These are phyloP conservation scores for Xylaria sp. DNA, from an alignment of 2,329 filamentous ascomycete genomes.

Conservation along the genomic window DNA sequence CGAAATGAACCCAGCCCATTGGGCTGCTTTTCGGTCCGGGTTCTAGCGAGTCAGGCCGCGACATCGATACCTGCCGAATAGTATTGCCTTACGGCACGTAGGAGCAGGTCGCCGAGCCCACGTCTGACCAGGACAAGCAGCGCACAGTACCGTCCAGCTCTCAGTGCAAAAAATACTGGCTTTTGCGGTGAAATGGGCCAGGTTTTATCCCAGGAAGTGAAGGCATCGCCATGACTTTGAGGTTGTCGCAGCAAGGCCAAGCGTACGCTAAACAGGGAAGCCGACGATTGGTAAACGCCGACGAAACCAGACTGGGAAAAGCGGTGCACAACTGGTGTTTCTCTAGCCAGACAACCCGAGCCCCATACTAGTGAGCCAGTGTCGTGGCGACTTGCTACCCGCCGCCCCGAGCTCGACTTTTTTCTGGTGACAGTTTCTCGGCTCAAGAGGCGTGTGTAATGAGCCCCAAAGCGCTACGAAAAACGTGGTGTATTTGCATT, in stretches of 20 bases:
- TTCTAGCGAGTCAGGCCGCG: conserved; percentile 49
- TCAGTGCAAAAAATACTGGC: conserved; percentile 16
- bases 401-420: conserved; percentile 29
- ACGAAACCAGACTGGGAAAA: conserved; percentile 24
- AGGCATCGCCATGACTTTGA: conserved; percentile 27
- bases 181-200: conserved; percentile 26
- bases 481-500: conserved; percentile 30
- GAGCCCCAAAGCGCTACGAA: conserved; percentile 26
- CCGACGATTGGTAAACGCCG: conserved; percentile 18
- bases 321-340: conserved; percentile 24
- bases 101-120: conserved; percentile 42
- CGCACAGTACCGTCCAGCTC: conserved; percentile 22
- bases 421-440: conserved; percentile 34
- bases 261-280: conserved; percentile 25
- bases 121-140: conserved; percentile 32
- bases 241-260: conserved; percentile 22
- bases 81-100: conserved; percentile 36
- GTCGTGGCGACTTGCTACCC: conserved; percentile 36
- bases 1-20: conserved; percentile 45
- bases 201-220: conserved; percentile 17
- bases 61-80: conserved; percentile 46
- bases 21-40: conserved; percentile 48
- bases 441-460: conserved; percentile 24
- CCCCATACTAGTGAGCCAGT: conserved; percentile 26
- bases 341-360: conserved; percentile 14